phyloP scores from a whole-genome alignment of 140 eudicot species.

The Erigeron philadelphicus region DNA sequence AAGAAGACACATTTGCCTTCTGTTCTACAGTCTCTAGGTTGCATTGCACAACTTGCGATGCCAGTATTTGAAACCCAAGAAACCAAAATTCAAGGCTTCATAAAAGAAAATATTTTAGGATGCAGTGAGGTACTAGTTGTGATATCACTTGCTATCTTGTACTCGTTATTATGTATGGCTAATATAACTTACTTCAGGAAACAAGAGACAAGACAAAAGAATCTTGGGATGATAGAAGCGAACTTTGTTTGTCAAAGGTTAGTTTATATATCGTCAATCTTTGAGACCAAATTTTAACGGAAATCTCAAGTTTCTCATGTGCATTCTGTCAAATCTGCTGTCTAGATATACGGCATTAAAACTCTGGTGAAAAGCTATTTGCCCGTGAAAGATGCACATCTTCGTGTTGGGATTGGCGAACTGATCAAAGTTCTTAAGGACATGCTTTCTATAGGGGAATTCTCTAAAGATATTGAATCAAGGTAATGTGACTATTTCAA shows the following conservation, averaged over 20 bases:
- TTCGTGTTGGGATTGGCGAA: constrained; percentile 73
- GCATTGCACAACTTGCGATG: constrained; percentile 90
- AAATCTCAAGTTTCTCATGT: constrained; percentile 15
- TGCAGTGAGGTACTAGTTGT: constrained; percentile 51
- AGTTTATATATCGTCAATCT: constrained; percentile 21
- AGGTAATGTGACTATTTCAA: constrained; percentile 40
- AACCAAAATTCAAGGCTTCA: constrained; percentile 63
- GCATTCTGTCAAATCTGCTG: constrained; percentile 9
- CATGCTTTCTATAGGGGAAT: constrained; percentile 70
- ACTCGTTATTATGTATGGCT: constrained; percentile 7
- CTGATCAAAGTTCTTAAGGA: constrained; percentile 54
- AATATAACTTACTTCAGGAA: constrained; percentile 38
- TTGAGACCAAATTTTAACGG: constrained; percentile 3
- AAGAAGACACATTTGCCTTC: constrained; percentile 78
- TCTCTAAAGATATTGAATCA: constrained; percentile 60
- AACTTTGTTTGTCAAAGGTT: constrained; percentile 78
- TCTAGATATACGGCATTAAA: constrained; percentile 81
- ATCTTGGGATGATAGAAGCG: constrained; percentile 79
- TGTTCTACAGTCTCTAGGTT: constrained; percentile 91
- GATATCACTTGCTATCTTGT: constrained; percentile 18
- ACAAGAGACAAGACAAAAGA: constrained; percentile 43
- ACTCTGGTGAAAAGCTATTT: constrained; percentile 87
- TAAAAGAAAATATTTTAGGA: constrained; percentile 58
- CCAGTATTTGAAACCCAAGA: constrained; percentile 92
- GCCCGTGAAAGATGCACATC: constrained; percentile 86